Conservation (phyloP, 768 basidiomycete species). For the Tricholoma hemisulphureum region DNA sequence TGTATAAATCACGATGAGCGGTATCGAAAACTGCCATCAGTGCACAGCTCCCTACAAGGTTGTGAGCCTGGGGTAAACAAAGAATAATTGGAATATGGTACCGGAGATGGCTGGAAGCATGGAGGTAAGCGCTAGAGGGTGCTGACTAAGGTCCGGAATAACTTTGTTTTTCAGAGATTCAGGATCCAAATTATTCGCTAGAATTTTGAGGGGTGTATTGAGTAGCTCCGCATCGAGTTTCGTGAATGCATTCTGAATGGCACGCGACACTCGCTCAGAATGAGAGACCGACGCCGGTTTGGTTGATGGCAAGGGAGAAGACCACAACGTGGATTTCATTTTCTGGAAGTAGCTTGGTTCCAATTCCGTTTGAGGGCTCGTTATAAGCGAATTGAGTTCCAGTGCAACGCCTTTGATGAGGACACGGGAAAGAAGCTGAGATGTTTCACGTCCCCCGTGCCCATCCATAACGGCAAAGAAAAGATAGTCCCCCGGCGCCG, state of each 20-base stretch:
- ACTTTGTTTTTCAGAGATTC: constrained; percentile 48
- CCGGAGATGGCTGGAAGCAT: constrained; percentile 85
- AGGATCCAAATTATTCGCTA: constrained; percentile 56
- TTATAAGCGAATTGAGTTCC: constrained; percentile 61
- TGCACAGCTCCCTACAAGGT: constrained; percentile 79
- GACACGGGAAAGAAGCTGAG: constrained; percentile 75
- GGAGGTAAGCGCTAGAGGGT: constrained; percentile 67
- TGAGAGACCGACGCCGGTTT: constrained; percentile 34
- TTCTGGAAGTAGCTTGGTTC: constrained; percentile 33
- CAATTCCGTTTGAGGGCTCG: constrained; percentile 30
- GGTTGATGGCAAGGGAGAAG: constrained; percentile 25
- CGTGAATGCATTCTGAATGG: constrained; percentile 75
- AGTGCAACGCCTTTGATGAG: constrained; percentile 83
- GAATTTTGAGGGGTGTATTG: constrained; percentile 70
- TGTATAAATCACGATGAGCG: constrained; percentile 75
- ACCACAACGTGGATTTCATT: constrained; percentile 40
- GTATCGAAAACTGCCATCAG: constrained; percentile 87
- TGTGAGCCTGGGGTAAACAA: constrained; percentile 12
- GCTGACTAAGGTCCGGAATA: constrained; percentile 65
- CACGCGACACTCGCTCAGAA: constrained; percentile 55
- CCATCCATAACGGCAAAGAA: constrained; percentile 93
- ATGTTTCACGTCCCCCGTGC: constrained; percentile 83
- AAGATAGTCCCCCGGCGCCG: constrained; percentile 66
- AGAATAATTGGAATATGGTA: constrained; percentile 20
- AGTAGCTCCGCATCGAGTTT: constrained; percentile 85